phyloP scores from a whole-genome alignment of 2,329 filamentous ascomycete species.

The Periconia macrospinosa region DNA sequence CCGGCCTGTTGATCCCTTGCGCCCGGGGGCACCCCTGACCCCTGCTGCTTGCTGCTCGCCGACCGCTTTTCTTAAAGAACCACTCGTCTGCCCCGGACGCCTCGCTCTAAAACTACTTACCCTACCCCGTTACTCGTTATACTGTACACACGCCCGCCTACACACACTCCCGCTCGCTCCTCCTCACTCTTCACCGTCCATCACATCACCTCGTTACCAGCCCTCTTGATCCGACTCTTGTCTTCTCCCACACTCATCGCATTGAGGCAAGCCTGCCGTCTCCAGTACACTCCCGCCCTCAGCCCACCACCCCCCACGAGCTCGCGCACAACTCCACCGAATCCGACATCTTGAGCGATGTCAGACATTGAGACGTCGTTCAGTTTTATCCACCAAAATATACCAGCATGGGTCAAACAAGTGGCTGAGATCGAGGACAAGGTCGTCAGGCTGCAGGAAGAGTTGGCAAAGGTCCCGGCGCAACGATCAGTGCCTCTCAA shows the following conservation, averaged over 20 bases:
- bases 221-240: not conserved
- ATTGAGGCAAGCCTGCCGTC: constrained; percentile 1
- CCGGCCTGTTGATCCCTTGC: constrained; percentile 30
- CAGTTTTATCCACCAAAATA: constrained; percentile 40
- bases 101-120: constrained; percentile 2
- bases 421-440: constrained; percentile 35
- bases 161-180: not conserved
- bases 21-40: constrained; percentile 23
- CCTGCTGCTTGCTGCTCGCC: constrained; percentile 2
- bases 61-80: constrained; percentile 24
- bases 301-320: constrained; percentile 2
- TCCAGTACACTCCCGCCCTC: constrained; percentile 3
- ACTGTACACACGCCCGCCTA: not conserved
- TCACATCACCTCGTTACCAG: not conserved
- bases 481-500: constrained; percentile 30
- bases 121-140: no score
- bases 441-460: constrained; percentile 37
- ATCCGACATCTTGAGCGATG: constrained; percentile 28
- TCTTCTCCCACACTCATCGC: constrained; percentile 18
- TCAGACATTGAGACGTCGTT: constrained; percentile 43
- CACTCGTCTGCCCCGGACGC: constrained; percentile 14
- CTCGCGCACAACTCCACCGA: constrained; percentile 3
- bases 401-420: constrained; percentile 42
- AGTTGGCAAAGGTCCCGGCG: constrained; percentile 32
- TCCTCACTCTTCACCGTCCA: not conserved